Evolutionary conservation across 768 basidiomycete species (phyloP).

Genomic region (Albatrellus ellisii): DNA sequence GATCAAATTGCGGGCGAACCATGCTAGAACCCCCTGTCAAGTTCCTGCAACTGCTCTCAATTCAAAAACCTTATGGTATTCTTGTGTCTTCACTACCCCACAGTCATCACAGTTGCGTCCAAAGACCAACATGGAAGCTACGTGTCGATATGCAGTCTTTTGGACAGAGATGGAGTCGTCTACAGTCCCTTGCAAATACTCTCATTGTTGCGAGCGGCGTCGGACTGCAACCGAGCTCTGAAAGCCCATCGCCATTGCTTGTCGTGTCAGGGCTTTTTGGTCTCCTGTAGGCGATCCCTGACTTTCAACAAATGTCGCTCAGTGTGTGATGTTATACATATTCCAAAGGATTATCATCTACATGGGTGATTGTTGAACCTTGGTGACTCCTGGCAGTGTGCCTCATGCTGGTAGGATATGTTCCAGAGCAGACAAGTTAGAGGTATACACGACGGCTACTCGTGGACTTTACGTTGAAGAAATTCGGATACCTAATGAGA

Average conservation of each 20-base stretch:
- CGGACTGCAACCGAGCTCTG: conserved; percentile 7
- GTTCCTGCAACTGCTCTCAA: too few relatives aligned
- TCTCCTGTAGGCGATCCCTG: conserved; percentile 5
- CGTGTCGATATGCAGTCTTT: too few relatives aligned
- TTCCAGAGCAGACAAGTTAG: conserved; percentile 26
- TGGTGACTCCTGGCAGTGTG: neutral
- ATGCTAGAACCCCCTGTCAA: too few relatives aligned
- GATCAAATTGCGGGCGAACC: too few relatives aligned
- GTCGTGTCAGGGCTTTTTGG: conserved; percentile 9
- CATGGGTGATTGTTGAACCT: conserved; percentile 23
- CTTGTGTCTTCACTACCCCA: too few relatives aligned
- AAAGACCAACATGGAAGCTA: too few relatives aligned
- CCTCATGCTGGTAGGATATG: conserved; percentile 20
- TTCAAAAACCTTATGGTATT: too few relatives aligned
- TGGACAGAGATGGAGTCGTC: too few relatives aligned
- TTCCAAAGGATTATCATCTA: conserved; percentile 40
- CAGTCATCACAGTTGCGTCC: too few relatives aligned
- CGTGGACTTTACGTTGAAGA: conserved; percentile 20
- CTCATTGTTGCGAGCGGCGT: conserved; percentile 1
- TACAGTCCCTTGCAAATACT: too few relatives aligned
- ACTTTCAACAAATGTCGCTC: neutral
- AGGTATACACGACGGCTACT: conserved; percentile 13
- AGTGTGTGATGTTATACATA: conserved; percentile 34
- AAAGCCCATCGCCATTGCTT: conserved; percentile 7
- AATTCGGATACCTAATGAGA: conserved; percentile 15